Percentiles rank a stretch among this genome's conserved stretches.
phyloP scores from a whole-genome alignment of 805 yeast genomes.

The Starmerella geochares region DNA sequence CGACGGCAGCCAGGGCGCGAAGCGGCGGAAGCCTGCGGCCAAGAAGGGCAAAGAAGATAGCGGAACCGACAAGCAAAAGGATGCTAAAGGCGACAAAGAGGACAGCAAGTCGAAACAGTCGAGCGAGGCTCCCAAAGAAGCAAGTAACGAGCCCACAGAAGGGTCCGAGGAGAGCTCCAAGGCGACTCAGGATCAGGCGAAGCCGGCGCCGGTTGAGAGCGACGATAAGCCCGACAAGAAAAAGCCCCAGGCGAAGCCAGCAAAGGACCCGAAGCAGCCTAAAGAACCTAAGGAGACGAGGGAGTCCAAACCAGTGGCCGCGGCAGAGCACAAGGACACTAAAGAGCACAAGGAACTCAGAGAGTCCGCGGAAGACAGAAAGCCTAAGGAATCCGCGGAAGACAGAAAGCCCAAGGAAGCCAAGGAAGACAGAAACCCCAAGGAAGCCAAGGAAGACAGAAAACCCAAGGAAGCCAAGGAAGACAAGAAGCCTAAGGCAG shows the following conservation, averaged over 20 bases:
- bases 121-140: background rate
- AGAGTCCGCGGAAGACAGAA: no score
- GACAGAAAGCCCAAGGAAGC: background rate
- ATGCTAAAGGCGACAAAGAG: background rate
- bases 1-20: background rate
- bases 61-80: background rate
- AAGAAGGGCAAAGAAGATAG: background rate
- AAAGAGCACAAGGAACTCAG: no score
- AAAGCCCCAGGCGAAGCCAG: no score
- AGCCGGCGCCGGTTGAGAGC: background rate
- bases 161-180: background rate
- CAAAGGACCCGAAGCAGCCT: background rate
- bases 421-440: background rate
- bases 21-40: constrained; percentile 5
- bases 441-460: background rate
- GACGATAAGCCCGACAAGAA: background rate
- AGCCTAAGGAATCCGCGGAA: background rate
- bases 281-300: background rate
- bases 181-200: no score
- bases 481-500: background rate
- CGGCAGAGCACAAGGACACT: no score
- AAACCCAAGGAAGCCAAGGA: background rate
- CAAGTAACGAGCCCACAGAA: background rate
- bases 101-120: background rate
- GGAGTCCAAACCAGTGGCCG: background rate